Conservation (phyloP, 2,329 filamentous ascomycete species). For the Sporothrix pseudoabietina region DNA sequence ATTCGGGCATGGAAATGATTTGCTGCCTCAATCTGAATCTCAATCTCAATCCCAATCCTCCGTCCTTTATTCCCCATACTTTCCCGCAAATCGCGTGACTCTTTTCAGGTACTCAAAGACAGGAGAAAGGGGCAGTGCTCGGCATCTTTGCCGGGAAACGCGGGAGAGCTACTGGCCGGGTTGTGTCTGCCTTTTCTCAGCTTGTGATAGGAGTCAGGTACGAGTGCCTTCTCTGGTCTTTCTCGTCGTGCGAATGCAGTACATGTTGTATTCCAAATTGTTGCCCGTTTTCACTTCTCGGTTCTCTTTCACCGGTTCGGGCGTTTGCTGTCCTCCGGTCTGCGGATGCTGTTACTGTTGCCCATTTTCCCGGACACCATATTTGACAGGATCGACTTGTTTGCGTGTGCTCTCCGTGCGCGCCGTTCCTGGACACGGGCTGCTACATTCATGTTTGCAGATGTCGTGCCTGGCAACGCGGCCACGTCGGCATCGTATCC, state of each 20-base stretch:
- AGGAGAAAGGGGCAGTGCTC: too few relatives aligned
- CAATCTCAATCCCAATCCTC: not conserved
- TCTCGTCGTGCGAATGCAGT: not conserved
- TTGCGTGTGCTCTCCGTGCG: slow-evolving; percentile 14
- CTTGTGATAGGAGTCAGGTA: not conserved
- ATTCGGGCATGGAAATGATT: too few relatives aligned
- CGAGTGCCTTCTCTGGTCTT: not conserved
- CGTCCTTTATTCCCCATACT: not conserved
- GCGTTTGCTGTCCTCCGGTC: not conserved
- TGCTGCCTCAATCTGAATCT: not conserved
- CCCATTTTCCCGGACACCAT: not conserved
- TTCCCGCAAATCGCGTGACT: not conserved
- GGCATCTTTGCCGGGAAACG: not conserved
- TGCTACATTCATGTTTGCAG: not conserved
- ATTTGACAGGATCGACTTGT: slow-evolving; percentile 19
- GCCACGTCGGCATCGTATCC: not conserved
- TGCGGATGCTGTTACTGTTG: not conserved
- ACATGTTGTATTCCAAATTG: not conserved
- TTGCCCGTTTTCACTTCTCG: too few relatives aligned
- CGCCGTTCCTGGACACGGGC: slow-evolving; percentile 30
- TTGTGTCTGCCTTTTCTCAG: not conserved
- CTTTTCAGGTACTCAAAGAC: not conserved
- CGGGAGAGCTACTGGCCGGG: not conserved
- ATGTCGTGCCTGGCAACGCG: not conserved
- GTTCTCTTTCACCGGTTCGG: not conserved